A percentile compares a stretch with the other conserved stretches of the same genome.
Evolutionary conservation across 805 yeast species (phyloP).

Genomic region (Tetrapisispora fleetii): DNA sequence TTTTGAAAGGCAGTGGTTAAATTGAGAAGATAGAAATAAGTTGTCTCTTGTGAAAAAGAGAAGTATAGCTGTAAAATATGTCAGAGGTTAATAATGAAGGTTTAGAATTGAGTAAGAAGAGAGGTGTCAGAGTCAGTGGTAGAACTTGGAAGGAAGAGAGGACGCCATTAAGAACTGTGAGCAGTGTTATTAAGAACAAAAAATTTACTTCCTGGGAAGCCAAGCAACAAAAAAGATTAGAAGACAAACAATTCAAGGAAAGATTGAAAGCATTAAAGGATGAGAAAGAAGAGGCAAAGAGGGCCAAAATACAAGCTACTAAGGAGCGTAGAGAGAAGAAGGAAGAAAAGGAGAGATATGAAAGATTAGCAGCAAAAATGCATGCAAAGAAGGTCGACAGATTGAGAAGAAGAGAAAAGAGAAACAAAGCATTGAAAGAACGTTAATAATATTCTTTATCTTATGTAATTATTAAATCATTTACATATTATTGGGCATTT

Average conservation of each 20-base stretch:
- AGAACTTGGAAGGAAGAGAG: conserved; percentile 65
- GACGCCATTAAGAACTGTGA: conserved; percentile 54
- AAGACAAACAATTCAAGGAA: conserved; percentile 57
- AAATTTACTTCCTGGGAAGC: conserved; percentile 48
- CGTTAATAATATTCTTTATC: conserved; percentile 37
- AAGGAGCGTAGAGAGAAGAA: conserved; percentile 71
- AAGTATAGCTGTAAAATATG: background rate
- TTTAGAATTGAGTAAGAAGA: conserved; percentile 13
- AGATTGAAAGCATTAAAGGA: conserved; percentile 64
- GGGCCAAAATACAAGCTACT: conserved; percentile 42
- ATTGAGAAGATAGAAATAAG: too few species aligned
- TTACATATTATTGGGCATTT: background rate
- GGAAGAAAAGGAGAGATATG: conserved; percentile 85
- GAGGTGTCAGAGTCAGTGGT: conserved; percentile 50
- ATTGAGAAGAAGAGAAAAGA: conserved; percentile 81
- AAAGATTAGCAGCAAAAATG: conserved; percentile 74
- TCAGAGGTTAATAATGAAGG: background rate
- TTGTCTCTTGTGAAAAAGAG: too few species aligned
- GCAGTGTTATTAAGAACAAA: conserved; percentile 43
- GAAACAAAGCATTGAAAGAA: conserved; percentile 86
- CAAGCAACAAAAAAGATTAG: conserved; percentile 55
- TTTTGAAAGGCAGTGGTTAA: too few species aligned
- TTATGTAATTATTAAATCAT: background rate
- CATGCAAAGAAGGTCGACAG: conserved; percentile 88
- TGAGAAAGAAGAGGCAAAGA: conserved; percentile 58